These are phyloP conservation scores for Scheffersomyces amazonensis DNA, from an alignment of 805 yeast genomes.

Conservation along the genomic window DNA sequence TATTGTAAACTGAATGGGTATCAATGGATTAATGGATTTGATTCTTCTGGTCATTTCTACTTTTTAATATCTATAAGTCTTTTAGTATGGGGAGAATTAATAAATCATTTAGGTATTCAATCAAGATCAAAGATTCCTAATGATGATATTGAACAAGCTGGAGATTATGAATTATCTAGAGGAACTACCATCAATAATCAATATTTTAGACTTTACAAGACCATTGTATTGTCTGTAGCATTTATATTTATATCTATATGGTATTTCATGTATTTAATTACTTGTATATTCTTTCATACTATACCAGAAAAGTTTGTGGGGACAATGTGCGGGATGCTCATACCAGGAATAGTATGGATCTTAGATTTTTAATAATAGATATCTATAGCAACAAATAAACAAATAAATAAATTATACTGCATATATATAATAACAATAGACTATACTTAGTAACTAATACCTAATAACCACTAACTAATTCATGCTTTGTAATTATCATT, in stretches of 20 bases:
- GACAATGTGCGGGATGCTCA: constrained; percentile 30
- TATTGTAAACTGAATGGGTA: constrained; percentile 19
- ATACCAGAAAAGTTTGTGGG: constrained; percentile 46
- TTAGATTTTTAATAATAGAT: no score
- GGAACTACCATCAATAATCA: no score
- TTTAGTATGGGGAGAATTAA: constrained; percentile 18
- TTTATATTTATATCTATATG: constrained; percentile 24
- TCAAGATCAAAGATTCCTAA: no score
- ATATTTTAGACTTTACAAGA: neutral
- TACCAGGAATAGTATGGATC: no score
- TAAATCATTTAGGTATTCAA: constrained; percentile 1
- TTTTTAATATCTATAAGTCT: constrained; percentile 42
- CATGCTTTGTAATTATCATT: no score
- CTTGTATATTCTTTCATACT: constrained; percentile 51
- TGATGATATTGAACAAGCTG: neutral
- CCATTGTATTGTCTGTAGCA: neutral
- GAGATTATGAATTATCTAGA: neutral
- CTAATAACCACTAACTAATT: no score
- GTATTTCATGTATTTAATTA: constrained; percentile 39
- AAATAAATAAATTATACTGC: no score
- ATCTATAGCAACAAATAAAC: no score
- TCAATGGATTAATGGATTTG: constrained; percentile 50
- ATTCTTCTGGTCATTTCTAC: constrained; percentile 53
- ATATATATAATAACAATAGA: no score
- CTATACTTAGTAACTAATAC: no score